phyloP scores from a whole-genome alignment of 257 asterid genomes.

The Capsicum rhomboideum region DNA sequence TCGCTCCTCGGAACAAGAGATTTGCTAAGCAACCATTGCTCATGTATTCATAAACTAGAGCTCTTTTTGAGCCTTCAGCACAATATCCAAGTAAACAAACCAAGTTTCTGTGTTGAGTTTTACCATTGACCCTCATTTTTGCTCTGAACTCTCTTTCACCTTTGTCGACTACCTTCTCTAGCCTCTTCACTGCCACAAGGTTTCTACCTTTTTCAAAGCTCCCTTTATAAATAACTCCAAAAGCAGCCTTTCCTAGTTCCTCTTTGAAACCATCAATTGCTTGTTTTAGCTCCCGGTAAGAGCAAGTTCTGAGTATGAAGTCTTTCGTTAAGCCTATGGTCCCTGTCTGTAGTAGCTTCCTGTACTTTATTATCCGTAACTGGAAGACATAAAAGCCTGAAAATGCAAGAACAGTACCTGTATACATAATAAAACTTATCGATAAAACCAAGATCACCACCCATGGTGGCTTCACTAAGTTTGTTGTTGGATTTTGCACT shows the following conservation, averaged over 20 bases:
- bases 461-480: slow-evolving; percentile 18
- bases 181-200: slow-evolving; percentile 18
- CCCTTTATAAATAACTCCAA: slow-evolving; percentile 18
- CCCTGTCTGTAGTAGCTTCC: slow-evolving; percentile 10
- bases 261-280: slow-evolving; percentile 16
- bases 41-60: slow-evolving; percentile 22
- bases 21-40: slow-evolving; percentile 19
- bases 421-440: slow-evolving; percentile 1
- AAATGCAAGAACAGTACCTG: slow-evolving; percentile 3
- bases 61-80: slow-evolving; percentile 13
- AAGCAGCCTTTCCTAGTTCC: slow-evolving; percentile 13
- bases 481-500: neutral
- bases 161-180: slow-evolving; percentile 19
- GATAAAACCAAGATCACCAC: slow-evolving; percentile 10
- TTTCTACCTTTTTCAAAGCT: slow-evolving; percentile 10
- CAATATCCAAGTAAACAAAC: slow-evolving; percentile 18
- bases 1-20: slow-evolving; percentile 1
- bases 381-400: slow-evolving; percentile 6
- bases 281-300: slow-evolving; percentile 13
- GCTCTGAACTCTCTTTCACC: slow-evolving; percentile 21
- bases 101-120: slow-evolving; percentile 18
- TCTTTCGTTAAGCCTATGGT: slow-evolving; percentile 6
- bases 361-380: neutral
- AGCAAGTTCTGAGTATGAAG: slow-evolving; percentile 14
- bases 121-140: slow-evolving; percentile 17